These are phyloP conservation scores for Thecaphora thlaspeos DNA, from an alignment of 1,284 basidiomycete genomes.

Conservation along the genomic window DNA sequence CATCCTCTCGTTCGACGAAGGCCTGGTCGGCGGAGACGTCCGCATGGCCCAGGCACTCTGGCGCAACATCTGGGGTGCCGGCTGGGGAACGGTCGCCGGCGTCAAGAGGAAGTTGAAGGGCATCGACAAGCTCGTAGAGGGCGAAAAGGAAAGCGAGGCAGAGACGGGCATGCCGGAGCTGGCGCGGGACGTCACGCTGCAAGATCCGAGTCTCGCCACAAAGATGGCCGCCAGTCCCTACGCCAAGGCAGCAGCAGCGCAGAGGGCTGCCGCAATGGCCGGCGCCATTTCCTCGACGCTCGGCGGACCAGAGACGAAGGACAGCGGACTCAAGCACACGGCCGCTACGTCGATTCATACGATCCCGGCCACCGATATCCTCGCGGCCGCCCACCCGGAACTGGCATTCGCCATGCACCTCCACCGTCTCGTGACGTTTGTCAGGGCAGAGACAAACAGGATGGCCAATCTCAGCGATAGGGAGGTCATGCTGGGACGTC, in stretches of 20 bases:
- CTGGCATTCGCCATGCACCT: too few species aligned
- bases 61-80: slow-evolving; percentile 76
- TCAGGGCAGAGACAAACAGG: too few species aligned
- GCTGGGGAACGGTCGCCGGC: slow-evolving; percentile 60
- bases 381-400: too few species aligned
- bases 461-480: too few species aligned
- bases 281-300: slow-evolving; percentile 12
- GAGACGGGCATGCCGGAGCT: slow-evolving; percentile 62
- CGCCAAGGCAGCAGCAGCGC: slow-evolving; percentile 19
- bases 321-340: too few species aligned
- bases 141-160: slow-evolving; percentile 44
- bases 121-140: slow-evolving; percentile 35
- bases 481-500: too few species aligned
- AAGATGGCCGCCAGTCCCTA: slow-evolving; percentile 23
- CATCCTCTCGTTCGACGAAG: slow-evolving; percentile 77
- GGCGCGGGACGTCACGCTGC: slow-evolving; percentile 32
- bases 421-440: too few species aligned
- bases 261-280: slow-evolving; percentile 13
- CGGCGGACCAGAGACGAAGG: too few species aligned
- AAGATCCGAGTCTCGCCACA: slow-evolving; percentile 18
- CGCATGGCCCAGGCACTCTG: slow-evolving; percentile 78
- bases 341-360: too few species aligned
- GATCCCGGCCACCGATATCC: too few species aligned
- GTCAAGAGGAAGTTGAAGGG: slow-evolving; percentile 55
- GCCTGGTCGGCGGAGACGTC: slow-evolving; percentile 61